Base-by-base conservation (phyloP, 805 yeast genomes). In the Cyberlindnera maclurae region DNA sequence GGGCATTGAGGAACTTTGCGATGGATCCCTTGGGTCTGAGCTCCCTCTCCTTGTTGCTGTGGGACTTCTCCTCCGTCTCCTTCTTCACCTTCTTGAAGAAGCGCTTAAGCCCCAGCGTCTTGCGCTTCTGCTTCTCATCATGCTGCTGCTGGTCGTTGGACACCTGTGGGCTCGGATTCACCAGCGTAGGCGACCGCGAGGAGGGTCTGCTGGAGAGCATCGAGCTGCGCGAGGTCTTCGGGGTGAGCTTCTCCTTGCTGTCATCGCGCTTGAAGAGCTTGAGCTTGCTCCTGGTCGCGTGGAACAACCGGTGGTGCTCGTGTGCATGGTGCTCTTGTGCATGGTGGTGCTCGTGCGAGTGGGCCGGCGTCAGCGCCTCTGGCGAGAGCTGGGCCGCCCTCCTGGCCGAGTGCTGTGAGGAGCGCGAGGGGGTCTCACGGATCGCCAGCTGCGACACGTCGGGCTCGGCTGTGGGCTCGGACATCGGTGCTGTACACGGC, bases 61-160 rank as follows among this genome's bases (percentile, higher is more conserved):
- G n/a, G 37, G 29, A 13, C 29, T 22, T 27, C 37, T 16, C 27
- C 37, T 13, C 37, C 26, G 13, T 34, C 15, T 43, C 41, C 12
- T 13, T 15, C n/a, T 18, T 13, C 9, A 70, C 57, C 44, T 71
- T 75, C 51, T 74, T 73, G 55, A 77, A 68, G 52, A 74, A 76
- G 39, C 82, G 54, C 47, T 64, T 71, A 49, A 77, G 55, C 37
- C 52, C 49, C 20, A 54, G 31, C 10, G 62, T 55, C 32, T 43
- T 50, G 40, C 45, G 49, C 32, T 34, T 26, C 2, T 34, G 34
- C 13, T 39, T 45, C 17, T 39, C 39, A n/a, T 13, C 38, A 13
- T 32, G 37, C 24, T 20, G 24, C 8, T n/a, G n/a, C 15, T 28
- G 45, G 9, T 36, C 38, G 18, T 44, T 30, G 13, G 46, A 35